phyloP scores from a whole-genome alignment of 83 land plant species.

The Thuja plicata region DNA sequence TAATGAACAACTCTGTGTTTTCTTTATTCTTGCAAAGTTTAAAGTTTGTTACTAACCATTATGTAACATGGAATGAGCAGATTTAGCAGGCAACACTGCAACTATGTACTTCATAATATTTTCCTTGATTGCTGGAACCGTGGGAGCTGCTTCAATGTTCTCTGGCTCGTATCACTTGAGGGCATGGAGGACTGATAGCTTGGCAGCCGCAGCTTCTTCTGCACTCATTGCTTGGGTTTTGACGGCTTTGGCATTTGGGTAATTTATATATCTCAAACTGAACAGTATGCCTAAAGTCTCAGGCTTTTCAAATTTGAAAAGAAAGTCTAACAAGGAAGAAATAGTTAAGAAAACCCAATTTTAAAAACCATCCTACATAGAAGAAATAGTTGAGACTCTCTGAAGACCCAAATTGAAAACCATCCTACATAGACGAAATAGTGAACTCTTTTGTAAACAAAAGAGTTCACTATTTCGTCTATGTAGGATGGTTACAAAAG shows the following conservation, averaged over 20 bases:
- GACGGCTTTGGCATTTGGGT: constrained; percentile 76
- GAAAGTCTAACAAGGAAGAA: too few relatives aligned
- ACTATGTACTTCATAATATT: constrained; percentile 56
- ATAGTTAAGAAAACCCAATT: too few relatives aligned
- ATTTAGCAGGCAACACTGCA: constrained; percentile 53
- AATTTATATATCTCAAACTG: neutral
- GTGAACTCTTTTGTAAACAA: too few relatives aligned
- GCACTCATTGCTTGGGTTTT: constrained; percentile 70
- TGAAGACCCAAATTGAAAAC: too few relatives aligned
- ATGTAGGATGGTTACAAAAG: too few relatives aligned
- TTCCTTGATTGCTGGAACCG: constrained; percentile 58
- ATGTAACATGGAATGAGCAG: constrained; percentile 16
- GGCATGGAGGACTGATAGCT: constrained; percentile 69
- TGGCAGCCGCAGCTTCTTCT: constrained; percentile 56
- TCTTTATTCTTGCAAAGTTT: neutral
- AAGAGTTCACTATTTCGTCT: too few relatives aligned
- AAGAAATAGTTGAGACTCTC: too few relatives aligned
- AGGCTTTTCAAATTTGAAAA: too few relatives aligned
- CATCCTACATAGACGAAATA: too few relatives aligned
- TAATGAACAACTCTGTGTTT: too few relatives aligned
- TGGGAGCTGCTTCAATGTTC: constrained; percentile 55
- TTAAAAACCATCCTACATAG: too few relatives aligned
- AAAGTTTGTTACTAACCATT: neutral
- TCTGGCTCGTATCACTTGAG: constrained; percentile 62
- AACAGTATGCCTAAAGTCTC: too few relatives aligned